Evolutionary conservation across 352 stramenopile genomes (phyloP).

Genomic region (Phytophthora lateralis): DNA sequence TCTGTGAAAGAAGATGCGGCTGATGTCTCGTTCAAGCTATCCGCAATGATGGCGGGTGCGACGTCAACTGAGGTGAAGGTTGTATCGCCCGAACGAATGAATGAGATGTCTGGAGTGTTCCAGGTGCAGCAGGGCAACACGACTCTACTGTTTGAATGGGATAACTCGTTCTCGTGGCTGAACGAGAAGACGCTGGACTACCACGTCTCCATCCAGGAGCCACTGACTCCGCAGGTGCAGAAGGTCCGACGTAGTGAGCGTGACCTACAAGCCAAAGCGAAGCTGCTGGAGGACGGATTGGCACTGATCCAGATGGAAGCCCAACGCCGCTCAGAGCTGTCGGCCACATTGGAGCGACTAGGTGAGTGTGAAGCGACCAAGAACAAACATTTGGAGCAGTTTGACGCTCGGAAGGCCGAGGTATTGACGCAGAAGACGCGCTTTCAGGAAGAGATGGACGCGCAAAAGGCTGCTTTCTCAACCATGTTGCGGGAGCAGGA

Average conservation of each 20-base stretch:
- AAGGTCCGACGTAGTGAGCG: slow-evolving; percentile 40
- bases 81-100: slow-evolving; percentile 56
- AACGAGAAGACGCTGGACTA: slow-evolving; percentile 88
- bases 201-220: slow-evolving; percentile 77
- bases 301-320: slow-evolving; percentile 43
- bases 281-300: slow-evolving; percentile 39
- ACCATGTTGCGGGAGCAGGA: slow-evolving; percentile 52
- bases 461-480: slow-evolving; percentile 48
- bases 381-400: slow-evolving; percentile 37
- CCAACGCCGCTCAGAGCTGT: slow-evolving; percentile 41
- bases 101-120: slow-evolving; percentile 57
- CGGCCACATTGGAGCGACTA: slow-evolving; percentile 41
- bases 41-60: slow-evolving; percentile 8
- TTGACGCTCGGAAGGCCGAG: slow-evolving; percentile 36
- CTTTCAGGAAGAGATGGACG: slow-evolving; percentile 68
- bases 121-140: slow-evolving; percentile 42
- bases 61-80: slow-evolving; percentile 34
- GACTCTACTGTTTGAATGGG: slow-evolving; percentile 74
- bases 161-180: slow-evolving; percentile 87
- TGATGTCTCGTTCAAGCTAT: slow-evolving; percentile 65
- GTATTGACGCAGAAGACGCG: slow-evolving; percentile 42
- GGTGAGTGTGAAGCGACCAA: slow-evolving; percentile 43
- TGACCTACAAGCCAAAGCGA: slow-evolving; percentile 24
- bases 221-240: slow-evolving; percentile 45
- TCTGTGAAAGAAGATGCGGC: slow-evolving; percentile 69